Base-by-base conservation (phyloP, 2,329 filamentous ascomycete genomes). In the Calonectria fujianensis region DNA sequence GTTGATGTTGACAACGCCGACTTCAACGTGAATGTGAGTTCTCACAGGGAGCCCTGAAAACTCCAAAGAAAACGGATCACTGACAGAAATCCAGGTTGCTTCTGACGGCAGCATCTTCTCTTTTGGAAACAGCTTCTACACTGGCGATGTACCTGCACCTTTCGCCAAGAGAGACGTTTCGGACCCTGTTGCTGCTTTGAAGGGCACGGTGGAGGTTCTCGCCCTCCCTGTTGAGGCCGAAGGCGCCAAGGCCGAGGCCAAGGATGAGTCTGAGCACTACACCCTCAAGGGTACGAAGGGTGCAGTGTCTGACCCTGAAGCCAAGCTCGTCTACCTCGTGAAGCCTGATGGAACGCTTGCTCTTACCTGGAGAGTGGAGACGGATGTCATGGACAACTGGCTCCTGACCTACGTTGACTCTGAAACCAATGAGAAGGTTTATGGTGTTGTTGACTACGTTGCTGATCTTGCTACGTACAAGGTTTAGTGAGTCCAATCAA, bases 1-100 rank as follows among this genome's bases (percentile, higher is more conserved):
- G 80, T 92, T 31, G 91, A 92, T 74, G 88, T 93, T 74, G 91
- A 92, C 77, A 92, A 92, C 77, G 89, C 88, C 1, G 89, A 91
- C 79, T 91, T 91, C 78, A 91, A 91, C 67, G 89, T 92, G 63
- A 92, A 92, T 75, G 89, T 91, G 77, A 84, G 89, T 85, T 8
- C 16, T n/a, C 0, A 1, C 5, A 3, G 3, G 9, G 4, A 5
- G 3, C 16, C 20, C 10, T 0, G 0, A 0, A 0, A 3, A 20
- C 7, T 2, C 6, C 7, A 29, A 29, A 35, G 13, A 13, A 3
- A 37, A 27, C 31, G 11, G 5, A 2, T 24, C 24, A 8, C 73
- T 78, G 4, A 77, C 31, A n/a, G 13, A 1, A 1, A 27, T 2
- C 27, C 2, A 80, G 89, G 84, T 91, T 77, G 89, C 83, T 31